These are phyloP conservation scores for Prorocentrum cordatum DNA, from an alignment of 169 alveolate species.

Conservation along the genomic window DNA sequence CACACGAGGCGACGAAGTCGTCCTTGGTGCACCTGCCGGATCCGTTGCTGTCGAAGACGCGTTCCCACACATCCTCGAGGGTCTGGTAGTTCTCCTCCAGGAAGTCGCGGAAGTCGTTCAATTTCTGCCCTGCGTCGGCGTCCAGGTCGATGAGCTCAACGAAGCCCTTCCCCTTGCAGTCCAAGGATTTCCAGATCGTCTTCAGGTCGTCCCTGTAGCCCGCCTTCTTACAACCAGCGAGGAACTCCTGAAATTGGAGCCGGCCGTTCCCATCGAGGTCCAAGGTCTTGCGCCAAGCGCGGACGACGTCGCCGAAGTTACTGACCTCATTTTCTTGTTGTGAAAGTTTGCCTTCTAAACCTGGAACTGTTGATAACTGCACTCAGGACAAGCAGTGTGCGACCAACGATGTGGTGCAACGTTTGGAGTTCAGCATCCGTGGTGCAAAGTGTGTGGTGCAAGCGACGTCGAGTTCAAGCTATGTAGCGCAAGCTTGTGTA, in stretches of 20 bases:
- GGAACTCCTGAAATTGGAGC: neutral
- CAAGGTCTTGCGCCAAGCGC: neutral
- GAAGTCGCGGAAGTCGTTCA: neutral
- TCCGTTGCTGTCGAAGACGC: neutral
- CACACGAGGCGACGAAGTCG: neutral
- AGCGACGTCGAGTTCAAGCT: too few relatives aligned
- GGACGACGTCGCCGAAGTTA: neutral
- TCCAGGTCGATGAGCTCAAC: neutral
- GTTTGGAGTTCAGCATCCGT: too few relatives aligned
- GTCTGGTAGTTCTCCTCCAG: constrained; percentile 1
- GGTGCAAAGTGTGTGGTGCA: too few relatives aligned
- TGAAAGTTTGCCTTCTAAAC: too few relatives aligned
- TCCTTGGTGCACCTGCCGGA: neutral
- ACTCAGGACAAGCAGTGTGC: too few relatives aligned
- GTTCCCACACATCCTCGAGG: constrained; percentile 5
- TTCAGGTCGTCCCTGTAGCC: too few relatives aligned
- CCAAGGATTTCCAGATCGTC: too few relatives aligned
- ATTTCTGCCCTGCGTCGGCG: neutral
- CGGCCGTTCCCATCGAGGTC: neutral
- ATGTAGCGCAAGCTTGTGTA: too few relatives aligned
- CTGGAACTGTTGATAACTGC: too few relatives aligned
- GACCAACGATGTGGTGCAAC: too few relatives aligned
- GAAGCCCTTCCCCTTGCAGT: neutral
- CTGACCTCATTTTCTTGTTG: too few relatives aligned
- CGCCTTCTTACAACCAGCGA: neutral